Evolutionary conservation across 139 green algal species (phyloP).

Genomic region (Chlamydomonas eustigma): DNA sequence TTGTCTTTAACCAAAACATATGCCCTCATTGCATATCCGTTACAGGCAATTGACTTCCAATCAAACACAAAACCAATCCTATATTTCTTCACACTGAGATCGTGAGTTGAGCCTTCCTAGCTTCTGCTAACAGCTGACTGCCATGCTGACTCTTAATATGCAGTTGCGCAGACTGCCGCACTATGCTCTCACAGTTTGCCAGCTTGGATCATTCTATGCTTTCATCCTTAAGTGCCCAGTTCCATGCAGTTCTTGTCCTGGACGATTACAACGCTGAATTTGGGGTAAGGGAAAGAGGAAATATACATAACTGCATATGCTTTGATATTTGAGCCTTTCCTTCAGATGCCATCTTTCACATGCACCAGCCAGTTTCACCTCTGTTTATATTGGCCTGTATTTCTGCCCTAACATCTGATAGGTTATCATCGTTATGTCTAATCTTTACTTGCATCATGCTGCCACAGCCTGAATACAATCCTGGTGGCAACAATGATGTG

Average conservation of each 20-base stretch:
- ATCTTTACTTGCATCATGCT: not conserved
- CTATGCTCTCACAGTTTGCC: constrained; percentile 13
- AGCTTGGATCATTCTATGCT: constrained; percentile 5
- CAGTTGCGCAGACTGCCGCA: constrained; percentile 29
- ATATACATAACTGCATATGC: not conserved
- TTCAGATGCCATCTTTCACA: not conserved
- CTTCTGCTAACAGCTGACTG: not conserved
- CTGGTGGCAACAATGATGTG: not conserved
- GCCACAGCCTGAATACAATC: not conserved
- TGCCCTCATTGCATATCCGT: not conserved
- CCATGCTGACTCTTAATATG: not conserved
- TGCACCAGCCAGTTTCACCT: not conserved
- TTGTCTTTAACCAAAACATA: not conserved
- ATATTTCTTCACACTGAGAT: constrained; percentile 18
- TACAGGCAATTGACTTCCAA: constrained; percentile 5
- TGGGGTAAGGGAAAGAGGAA: constrained; percentile 2
- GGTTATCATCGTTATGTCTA: not conserved
- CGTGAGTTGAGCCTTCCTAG: constrained; percentile 15
- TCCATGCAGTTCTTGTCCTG: constrained; percentile 26
- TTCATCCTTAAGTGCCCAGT: constrained; percentile 19
- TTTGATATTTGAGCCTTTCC: not conserved
- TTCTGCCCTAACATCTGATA: not conserved
- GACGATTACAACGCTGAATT: constrained; percentile 24
- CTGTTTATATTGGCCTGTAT: not conserved
- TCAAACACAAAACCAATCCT: constrained; percentile 24